Evolutionary conservation across 176 grass and related monocot species (phyloP).

Genomic region (Melocanna baccifera): DNA sequence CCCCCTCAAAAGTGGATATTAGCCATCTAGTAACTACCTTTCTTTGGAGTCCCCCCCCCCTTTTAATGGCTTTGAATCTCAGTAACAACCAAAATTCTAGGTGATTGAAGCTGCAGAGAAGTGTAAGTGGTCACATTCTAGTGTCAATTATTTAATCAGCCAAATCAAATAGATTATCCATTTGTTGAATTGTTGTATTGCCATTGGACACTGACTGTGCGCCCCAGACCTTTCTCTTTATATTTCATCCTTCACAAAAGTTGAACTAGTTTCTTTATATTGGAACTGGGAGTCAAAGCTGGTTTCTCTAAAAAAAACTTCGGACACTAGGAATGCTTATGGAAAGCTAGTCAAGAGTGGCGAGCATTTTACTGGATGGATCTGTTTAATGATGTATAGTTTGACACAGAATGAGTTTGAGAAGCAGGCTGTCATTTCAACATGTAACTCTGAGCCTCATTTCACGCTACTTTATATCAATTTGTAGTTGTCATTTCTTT

Average conservation of each 20-base stretch:
- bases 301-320: slow-evolving; percentile 1
- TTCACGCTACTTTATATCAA: background rate
- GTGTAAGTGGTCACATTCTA: background rate
- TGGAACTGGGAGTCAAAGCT: background rate
- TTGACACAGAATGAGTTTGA: background rate
- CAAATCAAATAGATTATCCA: background rate
- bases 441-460: background rate
- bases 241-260: background rate
- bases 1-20: background rate
- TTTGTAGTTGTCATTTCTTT: background rate
- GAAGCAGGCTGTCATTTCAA: slow-evolving; percentile 8
- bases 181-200: slow-evolving; percentile 19
- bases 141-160: background rate
- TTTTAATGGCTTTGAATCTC: background rate
- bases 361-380: background rate
- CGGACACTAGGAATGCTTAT: background rate
- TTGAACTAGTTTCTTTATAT: background rate
- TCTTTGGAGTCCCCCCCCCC: no score
- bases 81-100: slow-evolving; percentile 7
- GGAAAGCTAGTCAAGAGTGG: background rate
- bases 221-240: background rate
- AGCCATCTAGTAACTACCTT: background rate
- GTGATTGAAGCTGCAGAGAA: background rate
- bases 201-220: background rate
- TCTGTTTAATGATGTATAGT: background rate